These are phyloP conservation scores for Phyllosticta paracitricarpa DNA, from an alignment of 2,329 filamentous ascomycete species.

Conservation along the genomic window DNA sequence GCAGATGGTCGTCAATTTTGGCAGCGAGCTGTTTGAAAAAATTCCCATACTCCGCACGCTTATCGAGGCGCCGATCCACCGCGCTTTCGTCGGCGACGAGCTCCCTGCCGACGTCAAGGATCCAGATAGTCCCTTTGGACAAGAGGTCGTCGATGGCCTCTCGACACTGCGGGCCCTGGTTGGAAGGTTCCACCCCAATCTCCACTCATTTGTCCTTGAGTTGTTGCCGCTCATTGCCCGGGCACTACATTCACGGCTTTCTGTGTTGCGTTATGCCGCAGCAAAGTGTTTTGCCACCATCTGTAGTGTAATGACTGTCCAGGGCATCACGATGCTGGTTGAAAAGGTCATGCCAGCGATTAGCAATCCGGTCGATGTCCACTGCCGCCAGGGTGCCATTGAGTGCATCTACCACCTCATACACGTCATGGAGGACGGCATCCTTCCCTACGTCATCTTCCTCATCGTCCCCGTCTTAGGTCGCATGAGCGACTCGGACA, in stretches of 20 bases:
- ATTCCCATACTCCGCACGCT: slow-evolving; percentile 72
- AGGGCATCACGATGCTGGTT: slow-evolving; percentile 92
- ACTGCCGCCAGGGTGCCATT: slow-evolving; percentile 84
- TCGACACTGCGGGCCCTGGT: slow-evolving; percentile 85
- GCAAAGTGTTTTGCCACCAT: slow-evolving; percentile 96
- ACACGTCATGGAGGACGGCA: slow-evolving; percentile 93
- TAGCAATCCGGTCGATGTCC: slow-evolving; percentile 78
- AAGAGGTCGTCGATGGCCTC: slow-evolving; percentile 88
- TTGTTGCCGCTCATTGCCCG: slow-evolving; percentile 80
- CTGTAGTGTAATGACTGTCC: slow-evolving; percentile 89
- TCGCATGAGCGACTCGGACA: slow-evolving; percentile 96
- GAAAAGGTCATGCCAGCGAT: slow-evolving; percentile 88
- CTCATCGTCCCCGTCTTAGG: slow-evolving; percentile 93
- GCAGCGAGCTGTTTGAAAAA: slow-evolving; percentile 63
- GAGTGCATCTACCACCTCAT: slow-evolving; percentile 96
- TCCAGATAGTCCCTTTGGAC: slow-evolving; percentile 65
- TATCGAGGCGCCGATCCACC: slow-evolving; percentile 70
- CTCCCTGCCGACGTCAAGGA: slow-evolving; percentile 66
- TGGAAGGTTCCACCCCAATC: slow-evolving; percentile 69
- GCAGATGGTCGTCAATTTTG: slow-evolving; percentile 72
- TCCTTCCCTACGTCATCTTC: slow-evolving; percentile 97
- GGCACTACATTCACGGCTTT: slow-evolving; percentile 76
- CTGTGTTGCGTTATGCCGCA: slow-evolving; percentile 90
- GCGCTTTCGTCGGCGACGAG: slow-evolving; percentile 57
- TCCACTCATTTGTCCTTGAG: slow-evolving; percentile 72